These are phyloP conservation scores for Fomitopsis schrenkii DNA, from an alignment of 1,284 basidiomycete genomes.

Conservation along the genomic window DNA sequence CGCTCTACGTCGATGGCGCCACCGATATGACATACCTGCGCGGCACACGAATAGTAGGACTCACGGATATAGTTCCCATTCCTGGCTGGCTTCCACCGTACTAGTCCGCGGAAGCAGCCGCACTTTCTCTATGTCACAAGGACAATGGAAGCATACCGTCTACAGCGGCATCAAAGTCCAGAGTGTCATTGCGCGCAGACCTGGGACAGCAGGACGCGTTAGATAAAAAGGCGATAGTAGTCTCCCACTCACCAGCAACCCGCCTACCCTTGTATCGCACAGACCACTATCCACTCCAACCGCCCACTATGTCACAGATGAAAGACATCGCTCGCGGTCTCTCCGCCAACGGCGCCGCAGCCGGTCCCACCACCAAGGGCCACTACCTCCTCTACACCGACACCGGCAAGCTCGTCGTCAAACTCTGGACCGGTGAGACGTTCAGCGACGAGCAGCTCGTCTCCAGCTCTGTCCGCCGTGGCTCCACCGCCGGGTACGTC, in stretches of 20 bases:
- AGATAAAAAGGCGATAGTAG: too few relatives aligned
- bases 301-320: neutral
- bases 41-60: too few relatives aligned
- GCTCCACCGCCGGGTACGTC: neutral
- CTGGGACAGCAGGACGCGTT: too few relatives aligned
- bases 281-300: neutral
- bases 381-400: neutral
- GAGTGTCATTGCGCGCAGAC: too few relatives aligned
- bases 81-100: too few relatives aligned
- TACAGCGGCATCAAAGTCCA: too few relatives aligned
- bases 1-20: too few relatives aligned
- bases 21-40: too few relatives aligned
- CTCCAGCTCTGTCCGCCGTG: neutral
- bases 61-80: too few relatives aligned
- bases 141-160: too few relatives aligned
- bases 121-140: too few relatives aligned
- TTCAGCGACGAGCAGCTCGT: neutral
- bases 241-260: neutral
- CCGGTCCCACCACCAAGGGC: neutral
- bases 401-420: neutral
- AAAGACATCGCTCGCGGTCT: neutral
- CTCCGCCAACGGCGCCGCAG: neutral
- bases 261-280: neutral
- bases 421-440: neutral
- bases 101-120: too few relatives aligned